These are phyloP conservation scores for Lagerstroemia fauriei DNA, from an alignment of 441 rosid genomes.

Conservation along the genomic window DNA sequence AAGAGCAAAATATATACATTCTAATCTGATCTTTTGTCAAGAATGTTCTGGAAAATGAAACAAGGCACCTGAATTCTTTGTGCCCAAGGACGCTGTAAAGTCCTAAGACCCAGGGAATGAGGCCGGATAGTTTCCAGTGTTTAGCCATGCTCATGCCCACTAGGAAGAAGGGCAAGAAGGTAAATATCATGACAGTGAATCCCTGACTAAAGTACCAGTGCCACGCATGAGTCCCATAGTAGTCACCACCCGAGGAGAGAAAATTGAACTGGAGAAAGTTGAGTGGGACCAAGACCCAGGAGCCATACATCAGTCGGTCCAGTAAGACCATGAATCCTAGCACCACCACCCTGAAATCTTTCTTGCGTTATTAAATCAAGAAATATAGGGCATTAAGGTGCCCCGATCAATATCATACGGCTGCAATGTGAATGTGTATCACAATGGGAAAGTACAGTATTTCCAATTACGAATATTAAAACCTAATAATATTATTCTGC, in stretches of 20 bases:
- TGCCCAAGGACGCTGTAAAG: conserved; percentile 78
- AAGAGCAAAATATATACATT: conserved; percentile 4
- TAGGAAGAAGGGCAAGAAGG: conserved; percentile 72
- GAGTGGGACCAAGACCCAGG: conserved; percentile 85
- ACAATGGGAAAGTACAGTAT: not conserved
- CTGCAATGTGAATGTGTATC: not conserved
- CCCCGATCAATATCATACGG: not conserved
- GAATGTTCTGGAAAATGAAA: not conserved
- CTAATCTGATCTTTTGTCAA: not conserved
- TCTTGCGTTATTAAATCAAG: conserved; percentile 7
- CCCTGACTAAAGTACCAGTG: conserved; percentile 98
- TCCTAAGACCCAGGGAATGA: conserved; percentile 71
- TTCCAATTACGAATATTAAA: not conserved
- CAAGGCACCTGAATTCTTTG: conserved; percentile 80
- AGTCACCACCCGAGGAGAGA: conserved; percentile 89
- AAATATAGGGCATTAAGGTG: not conserved
- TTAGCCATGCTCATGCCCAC: conserved; percentile 60
- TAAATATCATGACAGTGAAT: conserved; percentile 80
- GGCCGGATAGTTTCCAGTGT: conserved; percentile 69
- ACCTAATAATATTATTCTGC: not conserved
- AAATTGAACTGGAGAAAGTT: conserved; percentile 90
- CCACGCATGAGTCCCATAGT: conserved; percentile 94
- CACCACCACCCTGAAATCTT: conserved; percentile 57
- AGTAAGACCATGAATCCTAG: conserved; percentile 60
- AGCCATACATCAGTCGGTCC: conserved; percentile 76